phyloP scores from a whole-genome alignment of 495 filamentous ascomycete genomes.

The Aspergillus asperescens region DNA sequence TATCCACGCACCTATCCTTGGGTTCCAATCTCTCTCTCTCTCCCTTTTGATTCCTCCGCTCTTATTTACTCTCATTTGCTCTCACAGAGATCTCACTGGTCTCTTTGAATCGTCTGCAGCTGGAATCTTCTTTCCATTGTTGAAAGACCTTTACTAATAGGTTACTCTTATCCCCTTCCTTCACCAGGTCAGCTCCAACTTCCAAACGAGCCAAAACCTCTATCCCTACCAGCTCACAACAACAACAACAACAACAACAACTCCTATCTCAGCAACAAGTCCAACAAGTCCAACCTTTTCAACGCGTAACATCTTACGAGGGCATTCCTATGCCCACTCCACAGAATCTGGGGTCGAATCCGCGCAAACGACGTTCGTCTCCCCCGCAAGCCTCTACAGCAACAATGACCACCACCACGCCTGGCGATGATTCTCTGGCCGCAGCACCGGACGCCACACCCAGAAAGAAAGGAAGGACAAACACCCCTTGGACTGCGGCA shows the following conservation, averaged over 20 bases:
- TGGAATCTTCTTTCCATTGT: not conserved
- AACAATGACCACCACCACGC: constrained; percentile 30
- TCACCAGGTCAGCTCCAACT: constrained; percentile 38
- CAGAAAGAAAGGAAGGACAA: constrained; percentile 88
- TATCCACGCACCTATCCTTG: constrained; percentile 7
- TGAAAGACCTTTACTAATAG: not conserved
- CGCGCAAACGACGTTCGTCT: constrained; percentile 45
- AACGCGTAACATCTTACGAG: constrained; percentile 35
- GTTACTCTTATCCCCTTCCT: constrained; percentile 2
- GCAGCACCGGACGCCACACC: constrained; percentile 48
- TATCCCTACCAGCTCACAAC: constrained; percentile 32
- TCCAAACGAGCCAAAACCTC: constrained; percentile 44
- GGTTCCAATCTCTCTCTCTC: not conserved
- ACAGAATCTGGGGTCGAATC: constrained; percentile 32
- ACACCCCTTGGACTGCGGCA: constrained; percentile 94
- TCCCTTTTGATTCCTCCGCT: not conserved
- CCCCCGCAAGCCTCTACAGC: constrained; percentile 30
- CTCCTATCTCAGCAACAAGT: constrained; percentile 32
- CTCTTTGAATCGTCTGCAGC: not conserved
- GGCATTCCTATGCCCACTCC: constrained; percentile 39
- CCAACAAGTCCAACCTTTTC: constrained; percentile 35
- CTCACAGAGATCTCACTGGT: not conserved
- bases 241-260: no score
- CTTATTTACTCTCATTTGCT: not conserved
- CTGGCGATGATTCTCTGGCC: constrained; percentile 28